Percentiles rank a stretch among this genome's conserved stretches.
These are phyloP conservation scores for Leptographium galeiforme DNA, from an alignment of 2,329 filamentous ascomycete species.

Conservation along the genomic window DNA sequence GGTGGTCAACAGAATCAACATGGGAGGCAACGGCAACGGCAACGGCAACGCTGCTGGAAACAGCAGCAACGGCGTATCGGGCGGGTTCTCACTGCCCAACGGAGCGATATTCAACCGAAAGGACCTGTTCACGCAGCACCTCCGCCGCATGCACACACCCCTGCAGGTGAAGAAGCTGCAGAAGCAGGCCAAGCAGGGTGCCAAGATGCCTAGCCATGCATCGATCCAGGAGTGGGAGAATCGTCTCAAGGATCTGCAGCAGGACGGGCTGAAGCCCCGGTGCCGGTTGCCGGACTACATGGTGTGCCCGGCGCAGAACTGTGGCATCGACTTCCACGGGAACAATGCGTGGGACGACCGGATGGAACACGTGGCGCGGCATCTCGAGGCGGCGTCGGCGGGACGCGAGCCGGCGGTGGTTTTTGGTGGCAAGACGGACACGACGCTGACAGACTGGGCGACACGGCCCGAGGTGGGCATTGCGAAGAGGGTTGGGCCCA, in stretches of 20 bases:
- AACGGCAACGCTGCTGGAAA: not conserved
- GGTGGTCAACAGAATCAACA: slow-evolving; percentile 13
- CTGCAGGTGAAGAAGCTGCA: slow-evolving; percentile 23
- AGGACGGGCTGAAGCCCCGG: slow-evolving; percentile 44
- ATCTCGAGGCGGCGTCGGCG: slow-evolving; percentile 48
- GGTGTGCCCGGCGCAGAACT: slow-evolving; percentile 48
- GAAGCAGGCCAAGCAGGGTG: slow-evolving; percentile 20
- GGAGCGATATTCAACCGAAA: slow-evolving; percentile 73
- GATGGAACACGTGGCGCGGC: slow-evolving; percentile 78
- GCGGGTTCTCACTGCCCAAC: slow-evolving; percentile 27
- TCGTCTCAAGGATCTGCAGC: slow-evolving; percentile 41
- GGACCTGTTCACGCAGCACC: slow-evolving; percentile 80
- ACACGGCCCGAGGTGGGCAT: slow-evolving; percentile 23
- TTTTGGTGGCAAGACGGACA: slow-evolving; percentile 26
- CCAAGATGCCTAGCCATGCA: slow-evolving; percentile 16
- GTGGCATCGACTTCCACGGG: slow-evolving; percentile 46
- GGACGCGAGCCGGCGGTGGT: slow-evolving; percentile 18
- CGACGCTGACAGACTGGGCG: slow-evolving; percentile 27
- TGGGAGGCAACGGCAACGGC: not conserved
- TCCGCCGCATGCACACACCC: slow-evolving; percentile 69
- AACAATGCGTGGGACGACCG: slow-evolving; percentile 59
- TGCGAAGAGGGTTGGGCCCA: slow-evolving; percentile 14
- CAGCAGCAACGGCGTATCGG: not conserved
- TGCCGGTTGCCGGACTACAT: slow-evolving; percentile 48
- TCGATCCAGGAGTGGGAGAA: slow-evolving; percentile 30